phyloP scores from a whole-genome alignment of 805 yeast genomes.

The Candida easanensis region DNA sequence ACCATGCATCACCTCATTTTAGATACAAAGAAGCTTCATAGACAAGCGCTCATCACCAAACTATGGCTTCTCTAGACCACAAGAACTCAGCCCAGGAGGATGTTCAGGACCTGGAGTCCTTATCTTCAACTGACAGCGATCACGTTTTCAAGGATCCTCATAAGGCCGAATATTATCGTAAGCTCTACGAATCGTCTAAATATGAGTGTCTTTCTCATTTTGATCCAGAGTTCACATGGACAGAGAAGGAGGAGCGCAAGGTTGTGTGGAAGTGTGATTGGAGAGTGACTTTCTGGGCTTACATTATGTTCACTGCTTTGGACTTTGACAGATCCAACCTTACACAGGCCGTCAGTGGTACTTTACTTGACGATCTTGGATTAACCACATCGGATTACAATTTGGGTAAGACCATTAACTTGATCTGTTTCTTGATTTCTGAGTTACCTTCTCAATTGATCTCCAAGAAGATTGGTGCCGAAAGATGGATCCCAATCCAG shows the following conservation, averaged over 20 bases:
- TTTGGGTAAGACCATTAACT: constrained; percentile 53
- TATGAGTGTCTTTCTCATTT: constrained; percentile 56
- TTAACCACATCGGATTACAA: constrained; percentile 57
- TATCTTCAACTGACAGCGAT: not conserved
- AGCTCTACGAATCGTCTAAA: constrained; percentile 43
- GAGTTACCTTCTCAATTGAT: constrained; percentile 67
- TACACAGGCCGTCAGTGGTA: constrained; percentile 56
- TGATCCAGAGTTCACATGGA: constrained; percentile 60
- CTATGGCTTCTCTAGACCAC: too few relatives aligned
- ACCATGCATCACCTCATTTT: too few relatives aligned
- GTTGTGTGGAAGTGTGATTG: constrained; percentile 51
- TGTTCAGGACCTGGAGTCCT: not conserved
- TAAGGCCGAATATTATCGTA: constrained; percentile 43
- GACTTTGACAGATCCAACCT: constrained; percentile 60
- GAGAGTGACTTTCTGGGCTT: constrained; percentile 56
- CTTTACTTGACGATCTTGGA: constrained; percentile 32
- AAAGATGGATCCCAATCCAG: constrained; percentile 59
- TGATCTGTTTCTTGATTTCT: constrained; percentile 49
- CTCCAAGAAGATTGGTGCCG: constrained; percentile 63
- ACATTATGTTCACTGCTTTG: constrained; percentile 55
- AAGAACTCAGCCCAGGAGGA: not conserved
- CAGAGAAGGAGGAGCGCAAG: constrained; percentile 45
- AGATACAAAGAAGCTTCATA: too few relatives aligned
- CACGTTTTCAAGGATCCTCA: constrained; percentile 37
- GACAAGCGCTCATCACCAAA: too few relatives aligned